These are phyloP conservation scores for Clarireedia monteithiana DNA, from an alignment of 2,329 filamentous ascomycete species.

Conservation along the genomic window DNA sequence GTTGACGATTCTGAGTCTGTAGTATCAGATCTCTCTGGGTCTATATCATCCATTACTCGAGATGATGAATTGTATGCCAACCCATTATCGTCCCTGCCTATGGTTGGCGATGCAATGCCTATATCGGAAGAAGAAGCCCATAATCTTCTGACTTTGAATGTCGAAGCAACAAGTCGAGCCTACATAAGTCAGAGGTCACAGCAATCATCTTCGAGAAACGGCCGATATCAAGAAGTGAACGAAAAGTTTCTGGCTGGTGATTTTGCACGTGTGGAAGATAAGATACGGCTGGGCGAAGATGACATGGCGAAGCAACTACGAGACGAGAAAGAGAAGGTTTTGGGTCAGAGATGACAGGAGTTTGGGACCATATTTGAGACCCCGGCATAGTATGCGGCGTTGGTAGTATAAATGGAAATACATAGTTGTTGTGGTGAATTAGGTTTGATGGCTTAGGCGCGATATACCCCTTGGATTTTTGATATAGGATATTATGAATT, in stretches of 20 bases:
- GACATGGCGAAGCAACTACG: conserved; percentile 27
- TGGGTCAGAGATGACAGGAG: conserved; percentile 9
- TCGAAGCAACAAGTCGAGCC: conserved; percentile 8
- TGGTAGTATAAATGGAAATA: neutral
- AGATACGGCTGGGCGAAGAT: conserved; percentile 32
- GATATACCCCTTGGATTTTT: conserved; percentile 12
- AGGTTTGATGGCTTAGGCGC: conserved; percentile 4
- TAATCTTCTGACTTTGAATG: conserved; percentile 20
- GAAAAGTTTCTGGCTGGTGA: conserved; percentile 37
- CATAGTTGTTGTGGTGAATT: too few relatives aligned
- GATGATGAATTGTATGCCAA: conserved; percentile 15
- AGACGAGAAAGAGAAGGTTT: conserved; percentile 23
- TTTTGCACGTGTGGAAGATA: conserved; percentile 33
- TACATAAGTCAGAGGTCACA: neutral
- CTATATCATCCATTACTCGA: neutral
- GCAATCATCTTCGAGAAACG: neutral
- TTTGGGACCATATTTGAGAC: neutral
- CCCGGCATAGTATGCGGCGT: neutral
- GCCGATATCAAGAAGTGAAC: conserved; percentile 24
- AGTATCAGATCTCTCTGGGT: conserved; percentile 3
- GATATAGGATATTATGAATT: neutral
- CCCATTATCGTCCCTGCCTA: conserved; percentile 12
- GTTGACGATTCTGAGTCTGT: conserved; percentile 16
- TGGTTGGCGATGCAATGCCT: conserved; percentile 7
- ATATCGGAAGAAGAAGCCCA: conserved; percentile 26